Conservation (phyloP, 805 yeast species). For the Saturnispora mendoncae region DNA sequence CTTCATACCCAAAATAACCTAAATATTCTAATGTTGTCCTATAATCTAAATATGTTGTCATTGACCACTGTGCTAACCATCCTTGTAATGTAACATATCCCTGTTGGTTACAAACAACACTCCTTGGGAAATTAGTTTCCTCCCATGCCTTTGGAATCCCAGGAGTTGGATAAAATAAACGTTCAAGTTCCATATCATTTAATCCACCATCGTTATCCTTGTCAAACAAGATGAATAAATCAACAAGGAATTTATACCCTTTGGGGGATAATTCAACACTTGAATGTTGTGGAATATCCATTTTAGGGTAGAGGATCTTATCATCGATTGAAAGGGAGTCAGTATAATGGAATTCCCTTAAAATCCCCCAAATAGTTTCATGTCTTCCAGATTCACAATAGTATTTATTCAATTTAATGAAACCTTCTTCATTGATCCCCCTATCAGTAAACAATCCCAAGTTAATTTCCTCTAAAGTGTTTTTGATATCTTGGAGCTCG, state of each 20-base stretch:
- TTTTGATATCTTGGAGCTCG: conserved; percentile 39
- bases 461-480: conserved; percentile 23
- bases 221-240: conserved; percentile 78
- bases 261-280: conserved; percentile 88
- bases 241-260: conserved; percentile 89
- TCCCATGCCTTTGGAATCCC: conserved; percentile 87
- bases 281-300: conserved; percentile 64
- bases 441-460: conserved; percentile 27
- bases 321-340: conserved; percentile 83
- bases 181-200: conserved; percentile 57
- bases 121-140: conserved; percentile 73
- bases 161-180: conserved; percentile 81
- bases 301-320: conserved; percentile 63
- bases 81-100: conserved; percentile 92
- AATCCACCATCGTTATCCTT: conserved; percentile 96
- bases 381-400: conserved; percentile 91
- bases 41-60: conserved; percentile 84
- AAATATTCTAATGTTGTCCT: conserved; percentile 78
- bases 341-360: conserved; percentile 82
- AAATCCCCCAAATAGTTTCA: conserved; percentile 94
- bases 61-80: conserved; percentile 98
- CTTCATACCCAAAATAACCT: conserved; percentile 84
- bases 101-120: conserved; percentile 83
- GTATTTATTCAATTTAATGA: conserved; percentile 63
- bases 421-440: conserved; percentile 70